A percentile compares a stretch with the other conserved stretches of the same genome.
These are phyloP conservation scores for Diaporthe destruens DNA, from an alignment of 2,329 filamentous ascomycete species.

Conservation along the genomic window DNA sequence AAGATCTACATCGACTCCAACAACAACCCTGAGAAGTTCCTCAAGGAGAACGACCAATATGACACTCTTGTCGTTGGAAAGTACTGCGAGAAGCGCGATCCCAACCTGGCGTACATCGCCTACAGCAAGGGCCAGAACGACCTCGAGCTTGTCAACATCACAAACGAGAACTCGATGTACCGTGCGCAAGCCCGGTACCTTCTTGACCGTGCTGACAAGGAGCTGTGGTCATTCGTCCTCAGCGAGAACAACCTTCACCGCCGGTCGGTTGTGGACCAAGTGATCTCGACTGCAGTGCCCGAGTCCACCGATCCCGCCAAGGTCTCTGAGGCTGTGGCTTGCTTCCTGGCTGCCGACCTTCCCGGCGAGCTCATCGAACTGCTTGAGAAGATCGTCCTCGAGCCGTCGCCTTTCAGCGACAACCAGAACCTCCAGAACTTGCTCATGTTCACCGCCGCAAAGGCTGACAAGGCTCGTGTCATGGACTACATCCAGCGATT, in stretches of 20 bases:
- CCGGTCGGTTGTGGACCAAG: slow-evolving; percentile 93
- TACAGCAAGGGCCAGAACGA: slow-evolving; percentile 98
- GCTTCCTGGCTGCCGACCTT: slow-evolving; percentile 91
- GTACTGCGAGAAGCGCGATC: slow-evolving; percentile 99
- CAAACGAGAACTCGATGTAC: slow-evolving; percentile 99
- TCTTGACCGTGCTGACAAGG: slow-evolving; percentile 86
- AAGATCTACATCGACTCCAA: slow-evolving; percentile 99
- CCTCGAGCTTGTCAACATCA: slow-evolving; percentile 95
- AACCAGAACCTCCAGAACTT: slow-evolving; percentile 97
- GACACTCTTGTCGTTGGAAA: slow-evolving; percentile 93
- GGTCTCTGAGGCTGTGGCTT: slow-evolving; percentile 93
- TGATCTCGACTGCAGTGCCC: slow-evolving; percentile 93
- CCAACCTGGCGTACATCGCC: slow-evolving; percentile 93
- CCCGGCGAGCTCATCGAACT: slow-evolving; percentile 96
- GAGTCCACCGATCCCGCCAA: slow-evolving; percentile 94
- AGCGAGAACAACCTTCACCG: slow-evolving; percentile 97
- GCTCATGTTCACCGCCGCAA: slow-evolving; percentile 94
- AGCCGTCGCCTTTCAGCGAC: slow-evolving; percentile 98
- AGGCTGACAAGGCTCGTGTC: slow-evolving; percentile 93
- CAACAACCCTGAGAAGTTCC: slow-evolving; percentile 96
- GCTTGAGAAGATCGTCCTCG: slow-evolving; percentile 98
- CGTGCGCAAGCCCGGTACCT: slow-evolving; percentile 96
- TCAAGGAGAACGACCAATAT: slow-evolving; percentile 97
- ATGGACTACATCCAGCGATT: slow-evolving; percentile 97
- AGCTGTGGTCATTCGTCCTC: slow-evolving; percentile 95